Base-by-base conservation (phyloP, 495 filamentous ascomycete genomes). In the Penicillium riverlandense region DNA sequence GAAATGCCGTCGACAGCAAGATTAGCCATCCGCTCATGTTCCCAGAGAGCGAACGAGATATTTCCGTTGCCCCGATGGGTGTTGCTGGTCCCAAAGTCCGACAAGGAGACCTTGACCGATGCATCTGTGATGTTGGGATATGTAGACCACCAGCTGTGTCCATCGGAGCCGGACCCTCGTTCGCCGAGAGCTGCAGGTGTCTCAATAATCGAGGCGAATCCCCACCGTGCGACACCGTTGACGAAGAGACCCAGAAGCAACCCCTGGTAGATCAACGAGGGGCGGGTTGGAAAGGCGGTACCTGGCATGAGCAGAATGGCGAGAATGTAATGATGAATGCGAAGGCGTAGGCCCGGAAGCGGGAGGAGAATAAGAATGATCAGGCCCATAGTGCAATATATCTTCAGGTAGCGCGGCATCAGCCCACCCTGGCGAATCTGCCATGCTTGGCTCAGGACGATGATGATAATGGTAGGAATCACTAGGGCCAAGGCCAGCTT, bases 291-390 rank as follows among this genome's bases (percentile, higher is more conserved):
- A 39, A 95, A 76, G 35, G 80, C 79, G 0, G 90, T 95, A 0
- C 88, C 88, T 0, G 87, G 89, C 11, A 95, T 79, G 0, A 97
- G 76, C 2, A 96, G 69, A 27, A 86, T 74, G 9, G 86, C 90
- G 11, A 98, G 76, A 50, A 98, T 84, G 52, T 98, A 98, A 57
- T 98, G 92, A 54, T 97, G 94, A 44, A 97, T 90, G 9, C 92
- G 78, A 38, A 98, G 76, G 38, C 77, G 84, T n/a, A 95, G 80
- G n/a, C 78, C 77, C 0, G 92, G 90, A 9, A 96, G 65, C 0
- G 79, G 73, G 0, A 90, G 70, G 35, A 86, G 73, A 44, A 88
- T 63, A 37, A 86, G 40, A 4, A 79, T 59, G 12, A 88, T 74
- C 1, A 69, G 63, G 0, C 66, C 54, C 40, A 83, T 72, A 27